Evolutionary conservation across 495 filamentous ascomycete genomes (phyloP), one percentile per base, ranked within the genome.

Genomic region (Penicillium atrosanguineum): DNA sequence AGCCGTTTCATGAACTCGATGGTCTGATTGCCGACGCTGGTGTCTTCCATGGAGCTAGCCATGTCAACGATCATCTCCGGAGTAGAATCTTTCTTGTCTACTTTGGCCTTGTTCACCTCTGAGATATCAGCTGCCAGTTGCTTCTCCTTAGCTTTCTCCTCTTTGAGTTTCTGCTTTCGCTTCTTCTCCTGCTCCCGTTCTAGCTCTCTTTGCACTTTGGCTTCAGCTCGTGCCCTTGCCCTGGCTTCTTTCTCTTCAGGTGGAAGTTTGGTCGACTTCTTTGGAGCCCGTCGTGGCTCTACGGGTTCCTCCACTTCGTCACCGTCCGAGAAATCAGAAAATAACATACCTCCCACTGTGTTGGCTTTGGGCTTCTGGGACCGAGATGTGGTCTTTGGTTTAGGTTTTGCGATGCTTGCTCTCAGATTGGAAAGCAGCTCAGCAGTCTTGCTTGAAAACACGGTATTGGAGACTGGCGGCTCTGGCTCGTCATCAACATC

Each of bases 1-100:
- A 89, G 66, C 7, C 81, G 77, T 14, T 75, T 64, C 52, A 87
- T 78, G 48, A 84, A 79, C 42, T 79, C 72, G 8, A 72, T 50
- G 9, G 78, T 65, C 47, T 83, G 81, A 19, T 70, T 75, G 6
- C 70, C 77, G 21, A 85, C 64, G 28, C 67, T 76, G 7, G 64
- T 68, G 14, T 66, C 73, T 14, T 76, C 67, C 7, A 94, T 66
- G 9, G 75, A 75, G 7, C 61, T 69, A 1, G 88, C 79, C 19
- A 95, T 72, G 67, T 91, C 87, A 5, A 90, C 76, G n/a, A 95
- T 87, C 88, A 95, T 94, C 69, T 95, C 90, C 1, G 79, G 81
- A 0, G 81, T 80, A 0, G 88, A 86, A 15, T 85, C 77, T 59
- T 90, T 94, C 70, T 88, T 91, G 68, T 89, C 84, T 0, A 82